phyloP scores from a whole-genome alignment of 345 rosid species.

The Populus tremula region DNA sequence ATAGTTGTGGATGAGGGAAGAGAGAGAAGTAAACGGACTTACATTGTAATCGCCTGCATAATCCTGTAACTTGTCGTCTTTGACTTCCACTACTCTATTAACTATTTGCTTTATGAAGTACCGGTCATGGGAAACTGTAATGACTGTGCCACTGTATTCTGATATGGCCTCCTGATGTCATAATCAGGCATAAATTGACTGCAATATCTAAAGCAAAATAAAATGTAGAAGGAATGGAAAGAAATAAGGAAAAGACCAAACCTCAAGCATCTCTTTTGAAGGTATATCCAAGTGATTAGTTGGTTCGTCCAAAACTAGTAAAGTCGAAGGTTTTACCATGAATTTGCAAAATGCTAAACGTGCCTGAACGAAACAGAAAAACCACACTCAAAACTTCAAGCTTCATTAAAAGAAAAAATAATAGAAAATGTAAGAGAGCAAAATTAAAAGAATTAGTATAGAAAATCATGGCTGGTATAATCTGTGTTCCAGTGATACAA shows the following conservation, averaged over 20 bases:
- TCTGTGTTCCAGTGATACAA: background rate
- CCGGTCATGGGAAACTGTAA: conserved; percentile 84
- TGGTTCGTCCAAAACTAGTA: conserved; percentile 86
- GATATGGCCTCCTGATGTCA: conserved; percentile 78
- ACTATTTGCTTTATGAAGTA: conserved; percentile 94
- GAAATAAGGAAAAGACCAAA: conserved; percentile 18
- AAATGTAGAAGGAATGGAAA: background rate
- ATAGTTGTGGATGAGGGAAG: background rate
- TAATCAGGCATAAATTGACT: background rate
- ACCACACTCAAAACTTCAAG: conserved; percentile 5
- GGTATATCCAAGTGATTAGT: conserved; percentile 97
- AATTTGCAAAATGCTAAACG: conserved; percentile 95
- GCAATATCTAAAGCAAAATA: background rate
- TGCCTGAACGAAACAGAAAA: conserved; percentile 47
- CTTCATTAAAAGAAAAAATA: background rate
- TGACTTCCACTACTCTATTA: conserved; percentile 86
- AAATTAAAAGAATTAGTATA: background rate
- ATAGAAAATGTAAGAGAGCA: background rate
- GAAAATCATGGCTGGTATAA: background rate
- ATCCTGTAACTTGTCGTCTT: conserved; percentile 62
- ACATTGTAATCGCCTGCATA: conserved; percentile 90
- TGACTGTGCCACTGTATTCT: conserved; percentile 80
- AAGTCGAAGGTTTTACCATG: conserved; percentile 88
- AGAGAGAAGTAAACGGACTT: background rate
- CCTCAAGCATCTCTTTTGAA: conserved; percentile 99